These are phyloP conservation scores for Penicillium longicatenatum DNA, from an alignment of 495 filamentous ascomycete species.

Conservation along the genomic window DNA sequence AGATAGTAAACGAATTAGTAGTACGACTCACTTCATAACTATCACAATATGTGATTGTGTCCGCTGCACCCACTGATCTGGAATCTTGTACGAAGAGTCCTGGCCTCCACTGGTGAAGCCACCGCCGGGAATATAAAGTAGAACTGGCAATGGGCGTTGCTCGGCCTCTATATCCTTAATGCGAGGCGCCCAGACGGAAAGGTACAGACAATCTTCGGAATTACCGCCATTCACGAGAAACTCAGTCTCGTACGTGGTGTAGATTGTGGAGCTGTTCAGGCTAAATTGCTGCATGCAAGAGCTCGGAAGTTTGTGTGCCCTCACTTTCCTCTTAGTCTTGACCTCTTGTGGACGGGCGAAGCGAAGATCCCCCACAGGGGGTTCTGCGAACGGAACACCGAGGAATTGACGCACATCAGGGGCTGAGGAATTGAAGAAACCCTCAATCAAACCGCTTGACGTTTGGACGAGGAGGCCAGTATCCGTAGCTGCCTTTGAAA, in stretches of 20 bases:
- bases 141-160: constrained; percentile 12
- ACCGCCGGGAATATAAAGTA: constrained; percentile 14
- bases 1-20: background rate
- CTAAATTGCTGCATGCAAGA: constrained; percentile 16
- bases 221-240: constrained; percentile 8
- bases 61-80: constrained; percentile 15
- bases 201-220: constrained; percentile 37
- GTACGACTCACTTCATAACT: constrained; percentile 11
- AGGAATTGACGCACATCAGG: constrained; percentile 36
- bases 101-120: constrained; percentile 13
- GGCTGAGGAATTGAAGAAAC: background rate
- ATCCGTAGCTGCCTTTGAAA: too few species aligned
- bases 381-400: constrained; percentile 36
- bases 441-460: background rate
- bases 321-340: background rate
- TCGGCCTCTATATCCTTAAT: background rate
- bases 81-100: constrained; percentile 12
- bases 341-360: constrained; percentile 18
- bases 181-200: constrained; percentile 33
- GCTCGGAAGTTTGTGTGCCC: constrained; percentile 10
- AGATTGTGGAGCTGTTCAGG: constrained; percentile 5
- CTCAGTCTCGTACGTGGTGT: constrained; percentile 7
- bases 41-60: constrained; percentile 19
- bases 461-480: background rate
- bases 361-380: constrained; percentile 18